phyloP scores from a whole-genome alignment of 345 rosid genomes.

The Brassica nigra region DNA sequence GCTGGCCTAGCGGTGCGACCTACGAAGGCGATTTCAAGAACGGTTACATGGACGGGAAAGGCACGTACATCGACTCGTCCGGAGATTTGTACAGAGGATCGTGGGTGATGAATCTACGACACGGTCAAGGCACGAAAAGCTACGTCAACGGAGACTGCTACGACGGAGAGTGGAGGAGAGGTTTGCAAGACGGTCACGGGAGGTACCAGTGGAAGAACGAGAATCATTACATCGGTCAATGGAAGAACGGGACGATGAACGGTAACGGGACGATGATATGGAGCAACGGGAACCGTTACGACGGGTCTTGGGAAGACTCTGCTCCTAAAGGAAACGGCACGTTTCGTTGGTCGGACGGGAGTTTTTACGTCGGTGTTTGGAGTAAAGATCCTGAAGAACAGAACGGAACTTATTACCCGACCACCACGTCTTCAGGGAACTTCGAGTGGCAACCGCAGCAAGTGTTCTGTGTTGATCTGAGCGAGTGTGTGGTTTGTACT shows the following conservation, averaged over 20 bases:
- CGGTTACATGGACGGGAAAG: conserved; percentile 90
- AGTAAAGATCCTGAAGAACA: conserved; percentile 75
- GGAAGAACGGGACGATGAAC: conserved; percentile 71
- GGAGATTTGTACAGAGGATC: conserved; percentile 76
- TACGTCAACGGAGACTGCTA: conserved; percentile 79
- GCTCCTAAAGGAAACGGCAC: conserved; percentile 91
- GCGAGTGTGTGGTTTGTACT: conserved; percentile 58
- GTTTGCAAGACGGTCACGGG: conserved; percentile 85
- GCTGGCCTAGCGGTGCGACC: conserved; percentile 94
- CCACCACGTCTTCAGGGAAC: conserved; percentile 52
- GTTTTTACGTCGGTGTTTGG: conserved; percentile 92
- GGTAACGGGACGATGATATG: conserved; percentile 90
- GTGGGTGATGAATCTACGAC: conserved; percentile 91
- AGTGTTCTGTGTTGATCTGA: conserved; percentile 59
- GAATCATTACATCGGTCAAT: conserved; percentile 76
- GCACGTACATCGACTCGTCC: conserved; percentile 65
- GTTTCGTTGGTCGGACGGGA: conserved; percentile 67
- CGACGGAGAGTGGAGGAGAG: conserved; percentile 91
- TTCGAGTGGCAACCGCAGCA: conserved; percentile 85
- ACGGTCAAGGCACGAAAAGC: conserved; percentile 71
- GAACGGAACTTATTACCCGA: conserved; percentile 80
- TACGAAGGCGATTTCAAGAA: conserved; percentile 94
- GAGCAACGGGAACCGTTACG: conserved; percentile 82
- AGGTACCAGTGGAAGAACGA: conserved; percentile 86
- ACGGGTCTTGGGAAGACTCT: conserved; percentile 90